Percentiles rank a stretch among this genome's conserved stretches.
phyloP scores from a whole-genome alignment of 192 early-diverging fungal species.

The Phycomyces nitens region DNA sequence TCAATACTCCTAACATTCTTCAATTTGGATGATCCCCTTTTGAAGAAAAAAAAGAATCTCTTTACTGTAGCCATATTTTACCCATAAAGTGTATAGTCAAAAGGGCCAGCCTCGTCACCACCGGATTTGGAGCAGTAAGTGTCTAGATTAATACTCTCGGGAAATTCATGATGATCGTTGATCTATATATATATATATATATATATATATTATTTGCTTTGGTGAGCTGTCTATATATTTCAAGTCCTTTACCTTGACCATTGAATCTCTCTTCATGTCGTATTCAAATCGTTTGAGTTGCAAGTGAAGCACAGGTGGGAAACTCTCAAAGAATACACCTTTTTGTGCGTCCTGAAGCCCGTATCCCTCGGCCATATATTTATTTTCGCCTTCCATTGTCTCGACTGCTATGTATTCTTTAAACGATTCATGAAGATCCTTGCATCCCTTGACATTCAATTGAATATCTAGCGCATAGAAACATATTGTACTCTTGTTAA shows the following conservation, averaged over 20 bases:
- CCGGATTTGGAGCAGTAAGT: conserved; percentile 5
- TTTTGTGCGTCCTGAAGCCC: conserved; percentile 94
- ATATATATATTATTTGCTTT: no score
- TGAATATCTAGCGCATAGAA: conserved; percentile 71
- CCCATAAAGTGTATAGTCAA: conserved; percentile 17
- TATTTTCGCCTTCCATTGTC: conserved; percentile 94
- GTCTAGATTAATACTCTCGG: conserved; percentile 13
- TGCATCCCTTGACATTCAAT: conserved; percentile 93
- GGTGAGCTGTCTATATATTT: neutral
- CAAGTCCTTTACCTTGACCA: conserved; percentile 71
- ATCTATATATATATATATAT: no score
- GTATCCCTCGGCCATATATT: conserved; percentile 88
- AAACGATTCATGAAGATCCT: conserved; percentile 83
- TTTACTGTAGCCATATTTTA: neutral
- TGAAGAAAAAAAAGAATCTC: no score
- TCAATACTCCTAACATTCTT: neutral
- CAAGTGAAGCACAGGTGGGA: conserved; percentile 92
- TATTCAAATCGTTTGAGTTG: conserved; percentile 98
- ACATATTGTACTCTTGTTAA: no score
- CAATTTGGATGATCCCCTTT: no score
- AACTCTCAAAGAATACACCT: conserved; percentile 88
- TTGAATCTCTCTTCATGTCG: conserved; percentile 81
- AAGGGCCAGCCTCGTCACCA: neutral
- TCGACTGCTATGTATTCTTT: conserved; percentile 84
- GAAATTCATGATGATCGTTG: conserved; percentile 76